Evolutionary conservation across 179 eudicot species (phyloP).

Genomic region (Carnegiea gigantea): DNA sequence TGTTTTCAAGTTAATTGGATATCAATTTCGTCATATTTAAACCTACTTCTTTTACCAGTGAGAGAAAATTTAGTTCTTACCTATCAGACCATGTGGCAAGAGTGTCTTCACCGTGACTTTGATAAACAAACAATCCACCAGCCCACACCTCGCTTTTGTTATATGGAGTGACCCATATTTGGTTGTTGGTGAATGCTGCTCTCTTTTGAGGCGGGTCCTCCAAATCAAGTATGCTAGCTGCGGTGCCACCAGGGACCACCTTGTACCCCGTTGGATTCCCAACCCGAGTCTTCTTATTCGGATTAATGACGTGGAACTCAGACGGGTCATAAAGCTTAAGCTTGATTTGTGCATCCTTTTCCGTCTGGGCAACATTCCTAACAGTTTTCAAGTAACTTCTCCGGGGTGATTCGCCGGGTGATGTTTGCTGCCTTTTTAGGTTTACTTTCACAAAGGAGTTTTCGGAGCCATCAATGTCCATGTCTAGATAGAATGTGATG

Average conservation of each 20-base stretch:
- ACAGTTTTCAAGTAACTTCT: conserved; percentile 74
- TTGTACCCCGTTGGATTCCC: conserved; percentile 95
- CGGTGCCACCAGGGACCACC: conserved; percentile 84
- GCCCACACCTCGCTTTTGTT: conserved; percentile 87
- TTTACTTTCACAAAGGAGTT: conserved; percentile 91
- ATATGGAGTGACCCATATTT: conserved; percentile 94
- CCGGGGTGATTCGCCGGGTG: conserved; percentile 65
- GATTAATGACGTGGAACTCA: conserved; percentile 82
- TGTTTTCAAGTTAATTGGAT: no score
- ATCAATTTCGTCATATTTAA: no score
- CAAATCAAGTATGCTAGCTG: conserved; percentile 79
- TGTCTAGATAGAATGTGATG: conserved; percentile 82
- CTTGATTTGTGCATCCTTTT: conserved; percentile 92
- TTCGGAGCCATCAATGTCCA: conserved; percentile 78
- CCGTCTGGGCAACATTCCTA: conserved; percentile 72
- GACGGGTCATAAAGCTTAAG: conserved; percentile 84
- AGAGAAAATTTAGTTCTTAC: conserved; percentile 27
- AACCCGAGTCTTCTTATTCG: conserved; percentile 62
- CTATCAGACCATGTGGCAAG: conserved; percentile 88
- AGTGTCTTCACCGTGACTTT: conserved; percentile 88
- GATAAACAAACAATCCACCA: conserved; percentile 85
- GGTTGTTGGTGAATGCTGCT: conserved; percentile 89
- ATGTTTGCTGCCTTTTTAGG: conserved; percentile 50
- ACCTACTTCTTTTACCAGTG: no score
- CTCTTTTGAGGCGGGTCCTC: conserved; percentile 93